Conservation (phyloP, 2,329 filamentous ascomycete species). For the Fusarium sterilihyphosum region DNA sequence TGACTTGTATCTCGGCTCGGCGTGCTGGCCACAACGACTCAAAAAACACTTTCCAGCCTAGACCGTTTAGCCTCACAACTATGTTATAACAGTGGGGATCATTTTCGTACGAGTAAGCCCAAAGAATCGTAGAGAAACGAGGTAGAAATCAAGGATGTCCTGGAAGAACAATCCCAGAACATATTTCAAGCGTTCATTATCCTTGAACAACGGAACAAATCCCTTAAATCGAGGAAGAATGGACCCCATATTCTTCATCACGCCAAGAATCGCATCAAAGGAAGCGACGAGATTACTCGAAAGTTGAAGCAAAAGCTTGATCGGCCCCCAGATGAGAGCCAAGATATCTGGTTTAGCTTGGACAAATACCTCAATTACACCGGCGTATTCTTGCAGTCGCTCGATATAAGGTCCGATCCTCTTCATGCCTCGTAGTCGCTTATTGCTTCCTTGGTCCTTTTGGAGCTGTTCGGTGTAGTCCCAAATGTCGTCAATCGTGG, state of each 20-base stretch:
- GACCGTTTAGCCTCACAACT: not conserved
- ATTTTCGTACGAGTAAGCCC: not conserved
- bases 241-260: not conserved
- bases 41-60: not conserved
- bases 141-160: conserved; percentile 17
- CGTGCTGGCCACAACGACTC: not conserved
- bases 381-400: conserved; percentile 24
- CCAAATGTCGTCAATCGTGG: not conserved
- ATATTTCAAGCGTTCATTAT: not conserved
- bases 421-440: not conserved
- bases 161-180: conserved; percentile 11
- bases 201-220: not conserved
- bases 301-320: not conserved
- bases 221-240: not conserved
- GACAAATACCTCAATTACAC: conserved; percentile 2
- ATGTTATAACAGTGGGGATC: fast-evolving
- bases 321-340: conserved; percentile 18
- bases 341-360: conserved; percentile 12
- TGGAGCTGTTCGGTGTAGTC: not conserved
- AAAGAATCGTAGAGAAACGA: conserved; percentile 2
- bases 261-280: not conserved
- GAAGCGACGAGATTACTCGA: not conserved
- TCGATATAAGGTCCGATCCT: not conserved
- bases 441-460: not conserved
- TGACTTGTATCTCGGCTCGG: not conserved